These are phyloP conservation scores for Monosporascus sp. DNA, from an alignment of 2,329 filamentous ascomycete genomes.

Conservation along the genomic window DNA sequence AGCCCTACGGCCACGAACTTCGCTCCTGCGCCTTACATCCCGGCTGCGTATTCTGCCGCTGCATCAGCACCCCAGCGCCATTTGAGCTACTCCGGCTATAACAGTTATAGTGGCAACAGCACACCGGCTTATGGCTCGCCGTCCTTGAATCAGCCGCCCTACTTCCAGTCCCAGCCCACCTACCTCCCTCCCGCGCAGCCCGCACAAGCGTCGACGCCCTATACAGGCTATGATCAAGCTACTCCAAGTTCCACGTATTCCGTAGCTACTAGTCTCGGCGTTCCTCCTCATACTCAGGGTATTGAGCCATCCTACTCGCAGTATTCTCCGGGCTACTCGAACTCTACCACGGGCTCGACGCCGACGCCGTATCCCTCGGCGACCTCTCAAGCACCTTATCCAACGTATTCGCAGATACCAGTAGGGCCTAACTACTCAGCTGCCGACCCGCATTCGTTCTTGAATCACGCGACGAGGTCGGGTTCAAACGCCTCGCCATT, in stretches of 20 bases:
- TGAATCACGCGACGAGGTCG: constrained; percentile 40
- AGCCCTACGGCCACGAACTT: constrained; percentile 37
- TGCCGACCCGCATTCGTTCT: constrained; percentile 41
- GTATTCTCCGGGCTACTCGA: constrained; percentile 26
- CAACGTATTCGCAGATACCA: constrained; percentile 47
- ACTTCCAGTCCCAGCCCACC: constrained; percentile 23
- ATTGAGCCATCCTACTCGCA: constrained; percentile 28
- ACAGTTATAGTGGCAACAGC: constrained; percentile 29
- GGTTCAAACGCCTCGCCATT: constrained; percentile 45
- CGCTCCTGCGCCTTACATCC: constrained; percentile 52
- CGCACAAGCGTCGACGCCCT: constrained; percentile 23
- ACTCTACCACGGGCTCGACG: constrained; percentile 35
- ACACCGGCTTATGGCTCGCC: constrained; percentile 27
- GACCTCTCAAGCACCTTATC: constrained; percentile 44
- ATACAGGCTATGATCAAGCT: constrained; percentile 36
- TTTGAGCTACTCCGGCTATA: constrained; percentile 45
- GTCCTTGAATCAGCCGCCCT: constrained; percentile 22
- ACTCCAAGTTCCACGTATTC: constrained; percentile 32
- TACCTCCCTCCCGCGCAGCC: constrained; percentile 22
- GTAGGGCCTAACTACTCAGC: constrained; percentile 45
- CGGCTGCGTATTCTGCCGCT: constrained; percentile 50
- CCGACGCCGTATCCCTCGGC: constrained; percentile 31
- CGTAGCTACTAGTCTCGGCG: constrained; percentile 14
- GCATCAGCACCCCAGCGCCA: constrained; percentile 43
- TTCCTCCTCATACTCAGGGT: constrained; percentile 15